Evolutionary conservation across 768 basidiomycete genomes (phyloP).

Genomic region (Tulasnella sp.): DNA sequence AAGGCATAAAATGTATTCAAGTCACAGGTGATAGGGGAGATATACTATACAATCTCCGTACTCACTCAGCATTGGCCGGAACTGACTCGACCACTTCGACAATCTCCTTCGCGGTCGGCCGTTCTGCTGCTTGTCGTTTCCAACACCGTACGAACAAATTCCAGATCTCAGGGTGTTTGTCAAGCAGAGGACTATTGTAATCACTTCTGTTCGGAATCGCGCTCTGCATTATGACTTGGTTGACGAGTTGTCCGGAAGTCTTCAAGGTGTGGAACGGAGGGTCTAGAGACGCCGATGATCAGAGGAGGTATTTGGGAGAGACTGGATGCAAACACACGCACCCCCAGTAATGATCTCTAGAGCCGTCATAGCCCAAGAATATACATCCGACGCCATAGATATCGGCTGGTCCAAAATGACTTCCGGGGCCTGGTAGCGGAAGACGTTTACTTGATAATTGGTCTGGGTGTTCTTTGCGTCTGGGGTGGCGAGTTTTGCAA

Average conservation of each 20-base stretch:
- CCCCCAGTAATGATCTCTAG: conserved; percentile 11
- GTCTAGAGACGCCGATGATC: neutral
- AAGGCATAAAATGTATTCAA: too few relatives aligned
- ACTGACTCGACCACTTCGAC: neutral
- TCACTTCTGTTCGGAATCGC: neutral
- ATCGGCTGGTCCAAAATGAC: neutral
- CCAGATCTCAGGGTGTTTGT: neutral
- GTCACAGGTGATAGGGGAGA: too few relatives aligned
- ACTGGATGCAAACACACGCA: neutral
- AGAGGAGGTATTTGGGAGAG: neutral
- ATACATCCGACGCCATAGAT: conserved; percentile 7
- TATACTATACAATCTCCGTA: too few relatives aligned
- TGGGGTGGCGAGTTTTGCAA: neutral
- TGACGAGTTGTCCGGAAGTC: neutral
- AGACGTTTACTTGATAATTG: neutral
- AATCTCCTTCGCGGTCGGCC: neutral
- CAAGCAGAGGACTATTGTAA: neutral
- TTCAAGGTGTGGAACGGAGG: neutral
- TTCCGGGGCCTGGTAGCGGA: conserved; percentile 12
- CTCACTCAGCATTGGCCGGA: neutral
- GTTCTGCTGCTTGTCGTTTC: neutral
- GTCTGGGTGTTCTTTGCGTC: neutral
- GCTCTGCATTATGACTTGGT: neutral
- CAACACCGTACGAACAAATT: neutral
- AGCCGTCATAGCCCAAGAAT: conserved; percentile 16